Base-by-base conservation (phyloP, 2,329 filamentous ascomycete genomes). In the Dothiorella sarmentorum region DNA sequence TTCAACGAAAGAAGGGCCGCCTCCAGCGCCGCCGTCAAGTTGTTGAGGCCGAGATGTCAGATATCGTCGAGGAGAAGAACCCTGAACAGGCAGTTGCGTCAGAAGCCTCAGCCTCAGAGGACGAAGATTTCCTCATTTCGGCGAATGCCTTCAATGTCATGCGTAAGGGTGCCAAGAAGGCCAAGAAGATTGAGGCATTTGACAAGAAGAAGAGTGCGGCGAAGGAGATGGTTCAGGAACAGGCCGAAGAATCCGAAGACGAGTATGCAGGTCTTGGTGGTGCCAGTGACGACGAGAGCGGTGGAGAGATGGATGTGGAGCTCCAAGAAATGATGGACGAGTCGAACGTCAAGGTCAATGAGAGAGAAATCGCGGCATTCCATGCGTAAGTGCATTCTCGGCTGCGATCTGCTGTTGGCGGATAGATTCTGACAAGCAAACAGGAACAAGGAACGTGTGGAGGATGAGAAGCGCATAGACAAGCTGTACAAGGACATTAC, bases 201-300 rank as follows among this genome's bases (percentile, higher is more conserved):
- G 83, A 96, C 75, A 90, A 88, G 73, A 92, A 91, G 73, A 92
- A 88, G 71, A 95, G 90, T 75, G 87, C 89, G 69, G 93, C 92
- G 0, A 91, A 86, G 67, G 86, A 88, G 22, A 66, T 96, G 82
- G 81, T 99, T 35, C 85, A 97, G 64, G 94, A 97, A 64, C 91
- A 96, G 70, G 93, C 94, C 61, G 90, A 96, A 67, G 94, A 99
- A 75, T 99, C 94, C 0, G 95, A 99, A 70, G 94, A 99, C 70
- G 94, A 99, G 73, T 99, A 97, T 71, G 93, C 92, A 37, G 94
- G 94, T 4, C 80, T 99, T 9, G 94, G 94, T 64, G 94, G 94
- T 62, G 88, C 80, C 10, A 93, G 92, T 72, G 92, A 93, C 61
- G 93, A 97, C 64, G 90, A 93, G 63, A 87, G 85, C 43, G 87